Evolutionary conservation across 306 rosid genomes (phyloP).

Genomic region (Coriaria nepalensis): DNA sequence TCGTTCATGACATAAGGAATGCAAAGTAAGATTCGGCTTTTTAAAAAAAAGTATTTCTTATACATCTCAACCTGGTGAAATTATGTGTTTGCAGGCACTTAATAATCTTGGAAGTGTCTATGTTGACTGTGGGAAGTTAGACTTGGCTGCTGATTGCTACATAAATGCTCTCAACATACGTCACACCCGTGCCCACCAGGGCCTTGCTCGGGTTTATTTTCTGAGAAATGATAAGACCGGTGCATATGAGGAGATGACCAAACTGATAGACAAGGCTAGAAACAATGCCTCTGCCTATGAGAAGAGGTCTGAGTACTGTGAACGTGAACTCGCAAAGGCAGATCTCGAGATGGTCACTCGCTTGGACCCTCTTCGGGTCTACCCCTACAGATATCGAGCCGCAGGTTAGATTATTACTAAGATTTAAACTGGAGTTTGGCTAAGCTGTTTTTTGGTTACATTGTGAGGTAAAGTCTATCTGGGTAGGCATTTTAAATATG

Average conservation of each 20-base stretch:
- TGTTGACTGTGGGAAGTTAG: constrained; percentile 63
- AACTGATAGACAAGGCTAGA: constrained; percentile 57
- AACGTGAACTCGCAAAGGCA: constrained; percentile 59
- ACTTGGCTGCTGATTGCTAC: constrained; percentile 78
- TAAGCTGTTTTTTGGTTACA: too few species aligned
- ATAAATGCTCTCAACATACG: constrained; percentile 72
- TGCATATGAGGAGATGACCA: constrained; percentile 80
- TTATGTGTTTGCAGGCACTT: constrained; percentile 41
- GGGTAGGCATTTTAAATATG: too few species aligned
- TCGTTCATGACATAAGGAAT: too few species aligned
- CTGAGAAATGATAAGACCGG: constrained; percentile 46
- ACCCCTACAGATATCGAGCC: constrained; percentile 94
- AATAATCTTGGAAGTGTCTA: constrained; percentile 93
- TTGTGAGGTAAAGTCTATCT: too few species aligned
- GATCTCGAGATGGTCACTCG: constrained; percentile 78
- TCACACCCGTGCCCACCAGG: constrained; percentile 93
- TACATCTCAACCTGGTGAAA: constrained; percentile 5
- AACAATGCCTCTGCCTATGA: constrained; percentile 81
- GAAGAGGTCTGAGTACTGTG: constrained; percentile 88
- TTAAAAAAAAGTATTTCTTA: not conserved
- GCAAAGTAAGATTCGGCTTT: too few species aligned
- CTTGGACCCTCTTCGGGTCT: constrained; percentile 78
- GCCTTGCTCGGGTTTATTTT: constrained; percentile 86
- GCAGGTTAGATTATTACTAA: constrained; percentile 44
- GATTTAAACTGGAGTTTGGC: not conserved